Evolutionary conservation across 2,329 filamentous ascomycete species (phyloP).

Genomic region (Aspergillus glaucus): DNA sequence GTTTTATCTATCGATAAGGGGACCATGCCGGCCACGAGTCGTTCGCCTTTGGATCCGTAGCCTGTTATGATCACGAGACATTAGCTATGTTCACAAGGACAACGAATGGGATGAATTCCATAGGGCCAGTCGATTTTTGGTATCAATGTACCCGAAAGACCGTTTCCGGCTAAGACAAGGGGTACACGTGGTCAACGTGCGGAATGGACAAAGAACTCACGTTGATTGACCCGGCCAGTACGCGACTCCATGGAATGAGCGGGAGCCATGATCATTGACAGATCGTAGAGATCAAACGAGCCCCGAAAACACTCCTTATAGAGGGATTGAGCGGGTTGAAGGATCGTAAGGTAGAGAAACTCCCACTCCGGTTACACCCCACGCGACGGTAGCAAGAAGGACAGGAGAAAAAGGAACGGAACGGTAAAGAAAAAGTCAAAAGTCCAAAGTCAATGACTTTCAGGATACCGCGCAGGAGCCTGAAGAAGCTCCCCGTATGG

Average conservation of each 20-base stretch:
- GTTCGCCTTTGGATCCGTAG: slow-evolving; percentile 86
- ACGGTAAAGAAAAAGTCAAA: slow-evolving; percentile 7
- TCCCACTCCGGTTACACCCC: slow-evolving; percentile 5
- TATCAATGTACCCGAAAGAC: too few relatives aligned
- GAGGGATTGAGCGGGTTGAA: slow-evolving; percentile 5
- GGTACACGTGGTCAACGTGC: slow-evolving; percentile 15
- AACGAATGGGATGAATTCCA: not conserved
- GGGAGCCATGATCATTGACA: slow-evolving; percentile 31
- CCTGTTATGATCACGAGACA: slow-evolving; percentile 47
- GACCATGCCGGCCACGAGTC: slow-evolving; percentile 90
- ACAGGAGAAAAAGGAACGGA: slow-evolving; percentile 6
- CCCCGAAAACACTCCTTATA: not conserved
- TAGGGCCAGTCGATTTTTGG: not conserved
- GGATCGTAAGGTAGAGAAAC: slow-evolving; percentile 3
- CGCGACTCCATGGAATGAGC: slow-evolving; percentile 43
- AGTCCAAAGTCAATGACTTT: slow-evolving; percentile 2
- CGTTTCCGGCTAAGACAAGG: not conserved
- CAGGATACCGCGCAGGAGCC: not conserved
- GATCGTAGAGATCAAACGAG: slow-evolving; percentile 1
- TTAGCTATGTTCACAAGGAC: slow-evolving; percentile 12
- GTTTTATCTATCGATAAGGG: slow-evolving; percentile 79
- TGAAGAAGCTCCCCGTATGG: not conserved
- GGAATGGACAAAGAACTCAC: slow-evolving; percentile 29
- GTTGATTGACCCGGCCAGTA: slow-evolving; percentile 44
- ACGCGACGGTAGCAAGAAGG: slow-evolving; percentile 12